Evolutionary conservation across 176 grass and related monocot species (phyloP).

Genomic region (Pontederia paniculata): DNA sequence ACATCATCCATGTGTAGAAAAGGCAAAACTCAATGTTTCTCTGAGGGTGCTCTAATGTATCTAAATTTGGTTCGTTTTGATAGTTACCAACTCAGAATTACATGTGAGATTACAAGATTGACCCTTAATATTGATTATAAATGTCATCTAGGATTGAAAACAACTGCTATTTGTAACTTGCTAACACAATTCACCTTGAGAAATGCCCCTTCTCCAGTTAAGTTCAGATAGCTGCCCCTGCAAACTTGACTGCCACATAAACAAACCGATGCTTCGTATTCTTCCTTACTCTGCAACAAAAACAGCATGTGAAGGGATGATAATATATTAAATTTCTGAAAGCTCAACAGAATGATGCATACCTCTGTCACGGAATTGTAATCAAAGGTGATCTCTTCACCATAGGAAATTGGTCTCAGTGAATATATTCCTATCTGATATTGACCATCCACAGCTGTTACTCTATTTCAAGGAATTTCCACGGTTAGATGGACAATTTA

Average conservation of each 20-base stretch:
- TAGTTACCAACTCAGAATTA: too few relatives aligned
- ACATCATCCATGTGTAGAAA: too few relatives aligned
- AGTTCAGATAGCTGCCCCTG: conserved; percentile 94
- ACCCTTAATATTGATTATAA: too few relatives aligned
- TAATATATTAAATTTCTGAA: conserved; percentile 7
- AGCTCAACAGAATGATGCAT: conserved; percentile 11
- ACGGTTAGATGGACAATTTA: neutral
- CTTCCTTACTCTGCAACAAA: conserved; percentile 90
- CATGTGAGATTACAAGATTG: too few relatives aligned
- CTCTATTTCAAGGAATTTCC: conserved; percentile 27
- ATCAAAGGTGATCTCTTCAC: conserved; percentile 99
- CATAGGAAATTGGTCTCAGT: conserved; percentile 79
- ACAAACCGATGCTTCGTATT: conserved; percentile 89
- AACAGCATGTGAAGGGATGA: conserved; percentile 17
- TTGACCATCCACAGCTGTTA: conserved; percentile 94
- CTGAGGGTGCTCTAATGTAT: too few relatives aligned
- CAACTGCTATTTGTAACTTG: neutral
- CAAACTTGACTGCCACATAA: conserved; percentile 98
- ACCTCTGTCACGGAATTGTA: conserved; percentile 99
- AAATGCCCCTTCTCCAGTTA: conserved; percentile 90
- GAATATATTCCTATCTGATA: conserved; percentile 98
- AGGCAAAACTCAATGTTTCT: too few relatives aligned
- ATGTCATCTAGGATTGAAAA: neutral
- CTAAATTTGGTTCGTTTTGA: too few relatives aligned
- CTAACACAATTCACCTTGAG: conserved; percentile 55